Conservation (phyloP, 139 green algal species). For the Chlamydomonas sphaeroides region DNA sequence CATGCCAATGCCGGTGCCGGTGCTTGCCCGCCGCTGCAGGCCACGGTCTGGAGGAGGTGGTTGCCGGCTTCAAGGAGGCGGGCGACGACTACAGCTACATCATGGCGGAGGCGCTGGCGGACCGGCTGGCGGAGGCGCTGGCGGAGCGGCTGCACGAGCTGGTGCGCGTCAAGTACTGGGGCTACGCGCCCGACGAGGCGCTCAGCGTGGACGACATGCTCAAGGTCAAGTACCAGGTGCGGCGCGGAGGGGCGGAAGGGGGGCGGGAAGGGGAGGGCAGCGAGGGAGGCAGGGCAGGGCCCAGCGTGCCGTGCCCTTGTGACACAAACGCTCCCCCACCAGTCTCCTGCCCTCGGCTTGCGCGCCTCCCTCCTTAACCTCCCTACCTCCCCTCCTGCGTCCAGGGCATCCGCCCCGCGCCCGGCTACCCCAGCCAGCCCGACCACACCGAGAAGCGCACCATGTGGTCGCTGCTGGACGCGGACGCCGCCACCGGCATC, state of each 20-base stretch:
- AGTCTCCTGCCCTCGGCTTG: too few relatives aligned
- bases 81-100: slow-evolving; percentile 95
- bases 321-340: too few relatives aligned
- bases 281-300: background rate
- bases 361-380: background rate
- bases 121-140: slow-evolving; percentile 96
- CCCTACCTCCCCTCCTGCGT: background rate
- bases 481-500: slow-evolving; percentile 84
- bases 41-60: slow-evolving; percentile 90
- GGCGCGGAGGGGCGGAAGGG: background rate
- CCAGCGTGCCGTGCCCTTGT: too few relatives aligned
- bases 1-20: background rate
- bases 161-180: slow-evolving; percentile 92
- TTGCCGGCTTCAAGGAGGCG: slow-evolving; percentile 76
- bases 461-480: slow-evolving; percentile 96
- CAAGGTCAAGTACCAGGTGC: slow-evolving; percentile 97
- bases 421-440: slow-evolving; percentile 98
- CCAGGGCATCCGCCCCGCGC: slow-evolving; percentile 95
- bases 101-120: slow-evolving; percentile 98
- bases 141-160: slow-evolving; percentile 96
- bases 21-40: slow-evolving; percentile 43
- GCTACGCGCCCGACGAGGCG: slow-evolving; percentile 91
- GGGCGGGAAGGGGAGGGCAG: background rate
- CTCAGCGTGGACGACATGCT: slow-evolving; percentile 93
- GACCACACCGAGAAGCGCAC: slow-evolving; percentile 98